Evolutionary conservation across 345 rosid species (phyloP), one percentile per base, ranked within the genome.

Genomic region (Melaleuca quinquenervia): DNA sequence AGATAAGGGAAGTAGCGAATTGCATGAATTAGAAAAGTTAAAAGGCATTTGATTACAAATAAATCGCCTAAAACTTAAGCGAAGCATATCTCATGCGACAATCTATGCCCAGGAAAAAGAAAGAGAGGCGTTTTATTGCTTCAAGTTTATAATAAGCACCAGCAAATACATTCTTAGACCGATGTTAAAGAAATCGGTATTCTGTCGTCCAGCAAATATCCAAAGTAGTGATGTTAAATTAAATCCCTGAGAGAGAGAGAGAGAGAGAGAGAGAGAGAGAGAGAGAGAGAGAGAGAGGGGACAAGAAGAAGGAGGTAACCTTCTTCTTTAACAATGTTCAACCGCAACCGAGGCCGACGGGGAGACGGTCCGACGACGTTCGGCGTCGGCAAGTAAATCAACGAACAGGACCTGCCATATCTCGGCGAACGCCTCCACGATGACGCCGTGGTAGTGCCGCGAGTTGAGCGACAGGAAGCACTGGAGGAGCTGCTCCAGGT

Each of bases 381-480:
- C 41, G 44, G 50, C 21, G 83, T 64, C 18, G n/a, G 16, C 87
- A n/a, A 83, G 83, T 86, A 82, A 64, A 85, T 90, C 90, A 56
- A 82, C 84, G 90, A 91, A 93, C 88, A 94, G 80, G 15, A 87
- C 86, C 87, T 89, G 88, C 95, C 96, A 94, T 58, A 92, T 88
- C 84, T 91, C 94, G 0, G 92, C 84, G 88, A 94, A 94, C 0
- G 92, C 96, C 84, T 92, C 88, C 64, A 91, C 92, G 22, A 94
- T 93, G 50, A 88, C 87, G 20, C 87, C 88, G 80, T 93, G 94
- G 82, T 94, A 89, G 49, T 88, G 87, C 85, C 88, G 86, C 7
- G 93, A 87, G 86, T 93, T 94, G 87, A 94, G 87, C 11, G 91
- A 86, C 87, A 94, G 82, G 83, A 90, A 92, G 84, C 96, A 92